Evolutionary conservation across 176 grass and related monocot genomes (phyloP).

Genomic region (Aegilops speltoides): DNA sequence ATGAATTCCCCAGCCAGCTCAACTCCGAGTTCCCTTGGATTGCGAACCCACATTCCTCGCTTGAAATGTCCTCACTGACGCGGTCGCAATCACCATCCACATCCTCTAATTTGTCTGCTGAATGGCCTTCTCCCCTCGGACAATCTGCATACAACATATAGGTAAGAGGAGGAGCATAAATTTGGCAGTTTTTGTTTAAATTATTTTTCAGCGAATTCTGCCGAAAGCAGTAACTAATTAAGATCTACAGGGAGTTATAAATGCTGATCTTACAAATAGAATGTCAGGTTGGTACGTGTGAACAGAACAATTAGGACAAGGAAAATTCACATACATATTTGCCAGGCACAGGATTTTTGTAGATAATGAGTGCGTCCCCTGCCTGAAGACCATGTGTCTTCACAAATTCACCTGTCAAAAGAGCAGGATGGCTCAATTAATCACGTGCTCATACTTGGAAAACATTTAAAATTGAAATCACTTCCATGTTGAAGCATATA

Average conservation of each 20-base stretch:
- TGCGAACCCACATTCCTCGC: background rate
- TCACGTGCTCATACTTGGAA: background rate
- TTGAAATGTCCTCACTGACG: background rate
- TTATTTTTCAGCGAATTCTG: background rate
- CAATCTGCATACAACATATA: conserved; percentile 36
- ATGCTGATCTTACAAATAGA: background rate
- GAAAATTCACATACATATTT: conserved; percentile 54
- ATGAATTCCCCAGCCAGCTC: background rate
- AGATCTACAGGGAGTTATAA: conserved; percentile 5
- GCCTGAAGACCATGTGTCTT: conserved; percentile 79
- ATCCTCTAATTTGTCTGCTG: conserved; percentile 35
- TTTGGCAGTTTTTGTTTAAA: background rate
- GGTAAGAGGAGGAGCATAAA: background rate
- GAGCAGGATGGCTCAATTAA: background rate
- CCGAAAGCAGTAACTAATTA: background rate
- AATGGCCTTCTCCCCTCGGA: conserved; percentile 49
- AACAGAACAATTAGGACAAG: conserved; percentile 7
- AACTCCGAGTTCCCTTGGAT: conserved; percentile 5
- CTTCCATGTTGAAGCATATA: conserved; percentile 40
- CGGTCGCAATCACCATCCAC: background rate
- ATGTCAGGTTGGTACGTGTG: background rate
- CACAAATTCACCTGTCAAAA: conserved; percentile 66
- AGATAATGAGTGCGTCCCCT: conserved; percentile 65
- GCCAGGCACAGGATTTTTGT: conserved; percentile 49
- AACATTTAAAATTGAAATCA: conserved; percentile 2